Evolutionary conservation across 345 rosid genomes (phyloP), one percentile per base, ranked within the genome.

Genomic region (Excoecaria agallocha): DNA sequence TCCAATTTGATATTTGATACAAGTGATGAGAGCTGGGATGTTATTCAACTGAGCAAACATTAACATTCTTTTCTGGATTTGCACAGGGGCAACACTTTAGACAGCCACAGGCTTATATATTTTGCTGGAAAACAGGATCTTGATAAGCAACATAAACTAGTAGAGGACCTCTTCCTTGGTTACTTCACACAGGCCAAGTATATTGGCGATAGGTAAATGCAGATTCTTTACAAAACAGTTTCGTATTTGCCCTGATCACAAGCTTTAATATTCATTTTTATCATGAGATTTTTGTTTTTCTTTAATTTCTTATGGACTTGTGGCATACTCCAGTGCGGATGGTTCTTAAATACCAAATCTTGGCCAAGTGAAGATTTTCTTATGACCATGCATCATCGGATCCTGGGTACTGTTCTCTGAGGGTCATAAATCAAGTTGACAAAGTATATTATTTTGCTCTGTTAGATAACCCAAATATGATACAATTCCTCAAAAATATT

Each of bases 111-210:
- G 87, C 89, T 92, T 78, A 83, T 91, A 71, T 81, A 86, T 82
- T 87, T 85, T 70, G 87, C 93, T 16, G 95, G 95, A 67, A 76
- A 87, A 57, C 85, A 85, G 55, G 86, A 84, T 16, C 76, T 77
- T 41, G 90, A 88, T 5, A 94, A 89, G 86, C 98, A 91, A 69
- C 90, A 94, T 78, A 70, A 77, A 61, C 97, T 92, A 24, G 94
- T 84, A n/a, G 97, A 92, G 76, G 97, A 92, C 80, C 70, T 92
- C 62, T 88, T 76, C 82, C 82, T 86, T 46, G 98, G 97, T 72
- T 94, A 92, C 91, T 94, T 94, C 85, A 89, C 97, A 1, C 91
- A 91, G 58, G 98, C 86, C 66, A 91, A 86, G 80, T 94, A 80
- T 81, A 86, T 94, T 5, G 94, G 97, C 64, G 97, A 94, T 74